A percentile compares a stretch with the other conserved stretches of the same genome.
Evolutionary conservation across 805 yeast genomes (phyloP).

Genomic region (Teunomyces gatunensis): DNA sequence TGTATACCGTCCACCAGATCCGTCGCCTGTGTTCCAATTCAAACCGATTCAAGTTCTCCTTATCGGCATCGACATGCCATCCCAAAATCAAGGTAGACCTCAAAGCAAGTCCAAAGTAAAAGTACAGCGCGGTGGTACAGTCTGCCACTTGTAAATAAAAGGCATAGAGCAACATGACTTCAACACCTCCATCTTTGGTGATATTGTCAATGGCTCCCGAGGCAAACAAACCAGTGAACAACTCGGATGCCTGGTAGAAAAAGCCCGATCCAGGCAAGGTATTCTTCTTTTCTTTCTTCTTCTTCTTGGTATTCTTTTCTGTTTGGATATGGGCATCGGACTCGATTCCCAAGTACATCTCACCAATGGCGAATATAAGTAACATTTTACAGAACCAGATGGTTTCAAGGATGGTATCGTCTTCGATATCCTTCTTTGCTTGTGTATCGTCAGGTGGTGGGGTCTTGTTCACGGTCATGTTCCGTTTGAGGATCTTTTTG

Average conservation of each 20-base stretch:
- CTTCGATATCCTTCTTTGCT: constrained; percentile 43
- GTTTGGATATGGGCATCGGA: constrained; percentile 56
- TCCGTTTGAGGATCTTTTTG: constrained; percentile 35
- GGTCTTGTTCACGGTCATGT: constrained; percentile 18
- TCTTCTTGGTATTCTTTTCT: constrained; percentile 12
- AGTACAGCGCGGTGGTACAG: constrained; percentile 77
- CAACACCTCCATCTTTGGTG: constrained; percentile 78
- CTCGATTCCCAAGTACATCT: constrained; percentile 77
- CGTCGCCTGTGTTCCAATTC: constrained; percentile 53
- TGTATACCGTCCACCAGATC: constrained; percentile 50
- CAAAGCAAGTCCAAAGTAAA: constrained; percentile 74
- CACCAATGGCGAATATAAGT: constrained; percentile 75
- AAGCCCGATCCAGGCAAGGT: constrained; percentile 77
- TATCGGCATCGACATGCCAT: constrained; percentile 79
- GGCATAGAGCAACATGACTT: constrained; percentile 70
- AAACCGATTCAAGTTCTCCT: constrained; percentile 51
- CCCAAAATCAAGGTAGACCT: constrained; percentile 72
- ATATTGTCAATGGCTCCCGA: constrained; percentile 78
- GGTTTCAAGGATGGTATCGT: constrained; percentile 64
- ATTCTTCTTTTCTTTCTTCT: constrained; percentile 16
- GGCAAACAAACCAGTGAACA: constrained; percentile 73
- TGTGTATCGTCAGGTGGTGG: constrained; percentile 34
- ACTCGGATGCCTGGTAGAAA: constrained; percentile 75
- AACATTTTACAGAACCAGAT: constrained; percentile 79
- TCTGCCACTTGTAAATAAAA: constrained; percentile 82